Conservation (phyloP, 164 flowering plant genomes). For the Kalanchoe fedtschenkoi region DNA sequence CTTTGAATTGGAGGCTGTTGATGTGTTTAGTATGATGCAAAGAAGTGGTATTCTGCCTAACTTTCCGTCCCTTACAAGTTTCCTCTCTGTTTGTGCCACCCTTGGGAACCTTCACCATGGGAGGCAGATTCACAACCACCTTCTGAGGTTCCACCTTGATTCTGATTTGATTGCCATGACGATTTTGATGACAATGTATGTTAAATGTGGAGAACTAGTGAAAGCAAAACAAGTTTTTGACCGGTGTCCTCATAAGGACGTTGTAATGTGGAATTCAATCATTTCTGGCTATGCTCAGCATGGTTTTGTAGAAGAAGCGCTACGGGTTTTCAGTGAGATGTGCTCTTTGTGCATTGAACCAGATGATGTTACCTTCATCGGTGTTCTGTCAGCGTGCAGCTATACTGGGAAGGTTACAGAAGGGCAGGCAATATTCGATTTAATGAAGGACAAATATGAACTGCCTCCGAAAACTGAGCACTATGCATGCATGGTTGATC, state of each 20-base stretch:
- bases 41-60: slow-evolving; percentile 28
- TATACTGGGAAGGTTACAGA: slow-evolving; percentile 57
- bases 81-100: slow-evolving; percentile 60
- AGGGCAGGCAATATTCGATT: slow-evolving; percentile 50
- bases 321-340: slow-evolving; percentile 51
- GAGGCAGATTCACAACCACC: slow-evolving; percentile 50
- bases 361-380: slow-evolving; percentile 62
- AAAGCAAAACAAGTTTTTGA: slow-evolving; percentile 51
- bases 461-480: slow-evolving; percentile 54
- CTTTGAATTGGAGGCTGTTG: slow-evolving; percentile 47
- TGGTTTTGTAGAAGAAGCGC: slow-evolving; percentile 59
- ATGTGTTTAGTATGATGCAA: slow-evolving; percentile 47
- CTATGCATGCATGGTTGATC: slow-evolving; percentile 77
- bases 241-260: slow-evolving; percentile 40
- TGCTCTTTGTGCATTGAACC: slow-evolving; percentile 28
- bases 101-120: slow-evolving; percentile 65
- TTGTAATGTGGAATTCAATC: slow-evolving; percentile 83
- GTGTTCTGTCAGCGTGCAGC: slow-evolving; percentile 76
- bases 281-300: slow-evolving; percentile 76
- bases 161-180: slow-evolving; percentile 51
- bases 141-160: slow-evolving; percentile 39
- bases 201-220: slow-evolving; percentile 59
- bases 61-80: slow-evolving; percentile 45
- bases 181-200: slow-evolving; percentile 57
- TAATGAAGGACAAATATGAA: slow-evolving; percentile 38